Percentiles rank a stretch among this genome's conserved stretches.
Conservation (phyloP, 495 filamentous ascomycete species). For the Podospora fimiseda region DNA sequence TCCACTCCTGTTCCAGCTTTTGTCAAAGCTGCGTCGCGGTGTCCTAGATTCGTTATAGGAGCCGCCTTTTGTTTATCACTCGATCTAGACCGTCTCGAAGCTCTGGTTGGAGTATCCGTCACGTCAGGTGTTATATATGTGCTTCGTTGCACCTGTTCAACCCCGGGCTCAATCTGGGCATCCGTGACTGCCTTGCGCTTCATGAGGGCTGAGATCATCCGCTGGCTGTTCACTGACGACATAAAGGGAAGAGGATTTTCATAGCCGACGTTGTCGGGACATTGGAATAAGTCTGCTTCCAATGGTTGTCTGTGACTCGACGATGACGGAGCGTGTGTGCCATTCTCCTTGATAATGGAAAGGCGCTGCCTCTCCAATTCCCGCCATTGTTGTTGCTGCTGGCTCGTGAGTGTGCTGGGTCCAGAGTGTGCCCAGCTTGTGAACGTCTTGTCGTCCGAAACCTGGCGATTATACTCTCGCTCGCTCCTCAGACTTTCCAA, state of each 20-base stretch:
- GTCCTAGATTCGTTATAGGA: too few species aligned
- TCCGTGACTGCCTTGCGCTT: slow-evolving; percentile 47
- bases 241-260: not conserved
- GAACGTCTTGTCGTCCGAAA: slow-evolving; percentile 55
- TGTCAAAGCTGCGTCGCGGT: not conserved
- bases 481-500: slow-evolving; percentile 46
- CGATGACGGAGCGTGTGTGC: slow-evolving; percentile 41
- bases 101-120: not conserved
- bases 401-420: slow-evolving; percentile 38
- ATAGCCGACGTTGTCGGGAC: not conserved
- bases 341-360: slow-evolving; percentile 62
- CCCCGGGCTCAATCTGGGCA: not conserved
- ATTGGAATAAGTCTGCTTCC: slow-evolving; percentile 14
- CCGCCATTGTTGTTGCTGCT: slow-evolving; percentile 28
- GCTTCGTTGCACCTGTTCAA: not conserved
- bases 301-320: slow-evolving; percentile 23
- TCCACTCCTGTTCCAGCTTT: slow-evolving; percentile 1
- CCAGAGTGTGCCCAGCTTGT: slow-evolving; percentile 70
- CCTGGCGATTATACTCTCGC: slow-evolving; percentile 33
- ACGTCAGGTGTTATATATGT: not conserved
- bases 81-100: not conserved
- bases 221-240: slow-evolving; percentile 50
- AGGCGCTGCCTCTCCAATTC: slow-evolving; percentile 53
- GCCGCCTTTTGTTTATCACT: not conserved
- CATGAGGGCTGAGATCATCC: slow-evolving; percentile 70